These are phyloP conservation scores for Euclidium syriacum DNA, from an alignment of 345 rosid species.

Conservation along the genomic window DNA sequence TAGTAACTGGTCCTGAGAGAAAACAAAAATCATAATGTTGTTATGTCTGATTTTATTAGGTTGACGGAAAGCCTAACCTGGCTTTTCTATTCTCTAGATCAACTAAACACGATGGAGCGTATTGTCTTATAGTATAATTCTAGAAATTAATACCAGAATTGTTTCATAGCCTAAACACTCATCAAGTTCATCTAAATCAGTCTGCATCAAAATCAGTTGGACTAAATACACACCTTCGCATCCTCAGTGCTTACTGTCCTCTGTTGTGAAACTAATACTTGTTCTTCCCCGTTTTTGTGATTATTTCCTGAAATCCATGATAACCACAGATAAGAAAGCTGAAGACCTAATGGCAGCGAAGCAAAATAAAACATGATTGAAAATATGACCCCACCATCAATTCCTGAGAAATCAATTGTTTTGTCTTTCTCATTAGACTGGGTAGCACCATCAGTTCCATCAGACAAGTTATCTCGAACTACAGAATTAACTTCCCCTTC, in stretches of 20 bases:
- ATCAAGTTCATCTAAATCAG: background rate
- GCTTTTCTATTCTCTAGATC: conserved; percentile 1
- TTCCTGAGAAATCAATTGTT: conserved; percentile 18
- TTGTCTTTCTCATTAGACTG: conserved; percentile 29
- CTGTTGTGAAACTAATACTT: conserved; percentile 29
- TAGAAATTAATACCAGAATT: background rate
- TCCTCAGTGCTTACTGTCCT: conserved; percentile 22
- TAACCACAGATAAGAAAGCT: conserved; percentile 18
- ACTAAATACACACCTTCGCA: conserved; percentile 38
- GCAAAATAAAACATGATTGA: conserved; percentile 1
- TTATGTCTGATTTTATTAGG: background rate
- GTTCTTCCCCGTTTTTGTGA: conserved; percentile 29
- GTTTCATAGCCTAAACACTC: conserved; percentile 1
- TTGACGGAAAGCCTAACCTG: background rate
- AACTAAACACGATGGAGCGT: background rate
- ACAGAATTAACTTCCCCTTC: conserved; percentile 43
- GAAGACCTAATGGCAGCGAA: background rate
- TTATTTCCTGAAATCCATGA: conserved; percentile 41
- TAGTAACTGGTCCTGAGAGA: conserved; percentile 39
- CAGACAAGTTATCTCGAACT: conserved; percentile 31
- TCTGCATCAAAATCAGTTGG: background rate
- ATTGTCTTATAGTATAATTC: background rate
- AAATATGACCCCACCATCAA: conserved; percentile 37
- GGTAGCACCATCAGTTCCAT: conserved; percentile 17
- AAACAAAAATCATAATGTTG: conserved; percentile 13